phyloP scores from a whole-genome alignment of 73 alveolate species.

The Vitrella brassicaformis region DNA sequence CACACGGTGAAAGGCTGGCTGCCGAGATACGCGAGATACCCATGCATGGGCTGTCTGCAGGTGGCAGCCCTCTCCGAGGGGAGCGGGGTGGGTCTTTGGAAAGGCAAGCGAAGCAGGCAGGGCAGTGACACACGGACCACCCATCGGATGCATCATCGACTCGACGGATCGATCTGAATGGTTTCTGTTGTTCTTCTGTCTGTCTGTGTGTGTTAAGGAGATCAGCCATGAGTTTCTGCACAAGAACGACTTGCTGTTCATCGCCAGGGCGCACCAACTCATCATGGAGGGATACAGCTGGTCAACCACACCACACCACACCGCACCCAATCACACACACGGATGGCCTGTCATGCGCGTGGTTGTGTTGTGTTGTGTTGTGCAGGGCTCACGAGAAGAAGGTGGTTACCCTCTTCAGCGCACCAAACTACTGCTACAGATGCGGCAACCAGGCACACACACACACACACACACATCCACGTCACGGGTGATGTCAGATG shows the following conservation, averaged over 20 bases:
- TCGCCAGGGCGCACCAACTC: constrained; percentile 70
- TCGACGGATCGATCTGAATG: too few species aligned
- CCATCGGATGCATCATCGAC: too few species aligned
- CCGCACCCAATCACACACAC: neutral
- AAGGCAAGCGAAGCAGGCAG: too few species aligned
- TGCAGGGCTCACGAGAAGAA: constrained; percentile 48
- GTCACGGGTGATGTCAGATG: neutral
- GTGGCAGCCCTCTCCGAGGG: constrained; percentile 52
- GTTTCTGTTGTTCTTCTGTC: too few species aligned
- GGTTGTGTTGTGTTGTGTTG: neutral
- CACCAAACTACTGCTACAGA: constrained; percentile 88
- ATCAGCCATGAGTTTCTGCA: constrained; percentile 43
- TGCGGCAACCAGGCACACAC: constrained; percentile 63
- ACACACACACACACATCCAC: constrained; percentile 10
- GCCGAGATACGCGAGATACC: neutral
- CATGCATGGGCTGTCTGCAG: neutral
- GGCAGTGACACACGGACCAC: too few species aligned
- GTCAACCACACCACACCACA: constrained; percentile 13
- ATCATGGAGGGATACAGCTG: constrained; percentile 70
- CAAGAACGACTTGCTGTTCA: constrained; percentile 45
- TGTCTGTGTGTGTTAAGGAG: too few species aligned
- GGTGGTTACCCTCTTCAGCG: constrained; percentile 79
- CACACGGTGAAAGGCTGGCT: neutral
- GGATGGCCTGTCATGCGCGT: neutral
- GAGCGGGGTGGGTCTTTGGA: constrained; percentile 54